These are phyloP conservation scores for Bruguiera hainesii DNA, from an alignment of 441 rosid genomes.

Conservation along the genomic window DNA sequence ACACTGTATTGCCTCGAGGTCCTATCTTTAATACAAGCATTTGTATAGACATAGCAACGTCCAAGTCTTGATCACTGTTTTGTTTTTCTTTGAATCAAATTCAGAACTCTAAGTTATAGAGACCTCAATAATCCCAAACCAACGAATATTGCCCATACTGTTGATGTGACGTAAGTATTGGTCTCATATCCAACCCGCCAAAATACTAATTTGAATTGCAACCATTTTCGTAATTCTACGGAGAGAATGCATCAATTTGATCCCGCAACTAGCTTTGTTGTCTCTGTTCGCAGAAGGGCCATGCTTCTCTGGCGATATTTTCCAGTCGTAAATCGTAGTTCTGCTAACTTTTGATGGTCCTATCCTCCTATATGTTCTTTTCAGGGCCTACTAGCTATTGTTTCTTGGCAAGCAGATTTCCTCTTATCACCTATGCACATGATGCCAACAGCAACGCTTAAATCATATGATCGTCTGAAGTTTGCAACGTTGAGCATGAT, in stretches of 20 bases:
- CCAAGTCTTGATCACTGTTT: background rate
- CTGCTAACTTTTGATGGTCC: conserved; percentile 7
- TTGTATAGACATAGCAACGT: background rate
- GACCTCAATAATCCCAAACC: background rate
- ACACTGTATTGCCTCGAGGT: too few species aligned
- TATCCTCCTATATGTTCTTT: background rate
- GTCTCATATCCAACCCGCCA: conserved; percentile 11
- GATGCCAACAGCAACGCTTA: too few species aligned
- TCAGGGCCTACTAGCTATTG: background rate
- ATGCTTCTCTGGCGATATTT: conserved; percentile 2
- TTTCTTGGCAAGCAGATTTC: background rate
- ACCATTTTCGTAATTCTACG: background rate
- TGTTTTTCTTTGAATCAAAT: background rate
- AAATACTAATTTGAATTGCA: conserved; percentile 8
- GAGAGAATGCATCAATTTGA: background rate
- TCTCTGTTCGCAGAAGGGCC: background rate
- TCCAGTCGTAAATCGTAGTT: background rate
- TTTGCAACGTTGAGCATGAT: too few species aligned
- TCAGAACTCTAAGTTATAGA: background rate
- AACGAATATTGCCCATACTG: conserved; percentile 30
- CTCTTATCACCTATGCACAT: too few species aligned
- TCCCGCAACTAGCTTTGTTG: background rate
- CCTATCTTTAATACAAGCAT: background rate
- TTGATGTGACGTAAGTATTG: conserved; percentile 1
- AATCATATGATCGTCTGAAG: too few species aligned